Conservation (phyloP, 768 basidiomycete genomes). For the Sarcomyxa edulis region DNA sequence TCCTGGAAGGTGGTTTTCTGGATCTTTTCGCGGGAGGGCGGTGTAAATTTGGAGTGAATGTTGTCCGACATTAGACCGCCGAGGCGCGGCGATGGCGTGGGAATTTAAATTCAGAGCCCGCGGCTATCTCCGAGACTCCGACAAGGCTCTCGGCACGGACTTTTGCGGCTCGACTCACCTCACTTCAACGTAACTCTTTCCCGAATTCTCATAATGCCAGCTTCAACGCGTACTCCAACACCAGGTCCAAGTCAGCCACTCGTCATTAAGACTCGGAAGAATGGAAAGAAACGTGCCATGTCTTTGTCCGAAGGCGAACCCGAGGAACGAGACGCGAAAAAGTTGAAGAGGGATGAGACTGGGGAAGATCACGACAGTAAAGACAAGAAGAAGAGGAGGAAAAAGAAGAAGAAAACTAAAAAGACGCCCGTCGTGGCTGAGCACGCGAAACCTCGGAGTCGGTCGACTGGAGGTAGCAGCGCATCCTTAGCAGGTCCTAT, state of each 20-base stretch:
- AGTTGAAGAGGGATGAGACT: constrained; percentile 20
- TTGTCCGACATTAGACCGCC: no score
- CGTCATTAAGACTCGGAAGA: constrained; percentile 14
- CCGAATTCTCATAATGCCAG: not conserved
- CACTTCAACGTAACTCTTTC: no score
- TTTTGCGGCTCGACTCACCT: no score
- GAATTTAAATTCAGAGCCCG: no score
- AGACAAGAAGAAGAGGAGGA: constrained; percentile 33
- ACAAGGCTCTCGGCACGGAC: no score
- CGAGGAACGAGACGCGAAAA: constrained; percentile 21
- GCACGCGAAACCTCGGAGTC: constrained; percentile 8
- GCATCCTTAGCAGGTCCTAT: constrained; percentile 10
- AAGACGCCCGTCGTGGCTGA: constrained; percentile 26
- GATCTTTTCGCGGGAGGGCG: no score
- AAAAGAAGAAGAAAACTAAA: constrained; percentile 23
- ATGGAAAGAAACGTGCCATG: constrained; percentile 26
- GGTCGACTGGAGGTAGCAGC: constrained; percentile 12
- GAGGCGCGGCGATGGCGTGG: no score
- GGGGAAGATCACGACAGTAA: constrained; percentile 18
- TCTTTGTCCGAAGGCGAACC: constrained; percentile 21
- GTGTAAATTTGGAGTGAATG: no score
- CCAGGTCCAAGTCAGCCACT: constrained; percentile 22
- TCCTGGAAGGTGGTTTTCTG: no score
- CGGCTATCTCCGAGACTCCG: no score
- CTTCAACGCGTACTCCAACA: constrained; percentile 29